Evolutionary conservation across 2,329 filamentous ascomycete species (phyloP), one percentile per base, ranked within the genome.

Genomic region (Fusarium fujikuroi): DNA sequence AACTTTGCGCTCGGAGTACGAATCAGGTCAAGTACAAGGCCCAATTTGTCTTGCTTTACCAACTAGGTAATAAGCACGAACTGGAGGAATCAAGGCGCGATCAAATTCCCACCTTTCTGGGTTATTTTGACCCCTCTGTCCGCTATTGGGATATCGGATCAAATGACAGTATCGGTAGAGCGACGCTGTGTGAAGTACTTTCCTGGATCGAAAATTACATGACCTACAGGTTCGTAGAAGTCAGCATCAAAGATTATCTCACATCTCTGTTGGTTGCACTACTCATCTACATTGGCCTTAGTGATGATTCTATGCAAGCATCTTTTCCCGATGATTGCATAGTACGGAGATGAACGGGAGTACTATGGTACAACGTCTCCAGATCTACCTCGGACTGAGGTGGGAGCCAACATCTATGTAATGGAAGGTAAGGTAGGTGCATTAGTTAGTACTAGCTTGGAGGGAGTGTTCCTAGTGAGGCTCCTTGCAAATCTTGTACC

Each of bases 41-140:
- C 39, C 49, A 43, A 73, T 59, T n/a, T 67, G 58, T 60, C 52
- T 71, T 71, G 54, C n/a, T 67, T 59, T 62, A 73, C 70, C 44
- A 46, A 58, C 47, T 70, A 42, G 58, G 61, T 43, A 71, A 73
- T 67, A 36, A 56, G 40, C 56, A 67, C 66, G 66, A 70, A 61
- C n/a, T 34, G 32, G 28, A 52, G 59, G 39, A 49, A 23, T 23
- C n/a, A 23, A 40, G 30, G 28, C 43, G 49, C 25, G 23, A 12
- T 23, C 53, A 19, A 57, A 40, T 34, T 50, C 42, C 57, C 10
- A 36, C 39, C 28, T 30, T 28, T 19, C 23, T 39, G 14, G n/a
- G 16, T 25, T 42, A 39, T 34, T 43, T 16, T 21, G 37, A 37
- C 43, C 42, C 47, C 40, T 70, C 37, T 57, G 47, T 42, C 43